Evolutionary conservation across 495 filamentous ascomycete species (phyloP).

Genomic region (Penicillium argentinense): DNA sequence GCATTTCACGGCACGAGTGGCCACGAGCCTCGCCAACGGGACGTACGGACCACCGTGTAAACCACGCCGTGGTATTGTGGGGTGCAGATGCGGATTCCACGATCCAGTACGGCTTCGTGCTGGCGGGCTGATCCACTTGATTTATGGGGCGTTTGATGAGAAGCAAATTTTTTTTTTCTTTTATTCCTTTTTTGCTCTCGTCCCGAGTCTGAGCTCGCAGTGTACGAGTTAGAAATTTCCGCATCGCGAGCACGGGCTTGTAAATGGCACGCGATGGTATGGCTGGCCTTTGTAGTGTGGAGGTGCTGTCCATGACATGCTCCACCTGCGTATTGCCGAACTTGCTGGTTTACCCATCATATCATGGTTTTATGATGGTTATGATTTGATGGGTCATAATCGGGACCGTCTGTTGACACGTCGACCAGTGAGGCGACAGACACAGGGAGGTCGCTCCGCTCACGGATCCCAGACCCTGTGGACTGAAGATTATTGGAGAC

Average conservation of each 20-base stretch:
- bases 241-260: too few species aligned
- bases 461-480: too few species aligned
- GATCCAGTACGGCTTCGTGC: background rate
- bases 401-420: too few species aligned
- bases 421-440: too few species aligned
- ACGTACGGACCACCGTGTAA: conserved; percentile 1
- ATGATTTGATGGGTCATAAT: too few species aligned
- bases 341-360: background rate
- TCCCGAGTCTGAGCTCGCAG: background rate
- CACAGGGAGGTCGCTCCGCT: too few species aligned
- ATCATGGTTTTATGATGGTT: too few species aligned
- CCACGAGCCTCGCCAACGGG: background rate
- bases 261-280: background rate
- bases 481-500: too few species aligned
- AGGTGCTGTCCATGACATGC: conserved; percentile 9
- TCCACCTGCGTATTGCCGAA: conserved; percentile 5
- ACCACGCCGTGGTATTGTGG: conserved; percentile 4
- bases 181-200: background rate
- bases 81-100: conserved; percentile 1
- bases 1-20: background rate
- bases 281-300: conserved; percentile 5
- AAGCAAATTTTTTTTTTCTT: too few species aligned
- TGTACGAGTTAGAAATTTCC: background rate
- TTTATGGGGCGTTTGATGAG: too few species aligned
- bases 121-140: too few species aligned